Percentiles rank a stretch among this genome's conserved stretches.
These are phyloP conservation scores for Trichoderma lentiforme DNA, from an alignment of 2,329 filamentous ascomycete genomes.

Conservation along the genomic window DNA sequence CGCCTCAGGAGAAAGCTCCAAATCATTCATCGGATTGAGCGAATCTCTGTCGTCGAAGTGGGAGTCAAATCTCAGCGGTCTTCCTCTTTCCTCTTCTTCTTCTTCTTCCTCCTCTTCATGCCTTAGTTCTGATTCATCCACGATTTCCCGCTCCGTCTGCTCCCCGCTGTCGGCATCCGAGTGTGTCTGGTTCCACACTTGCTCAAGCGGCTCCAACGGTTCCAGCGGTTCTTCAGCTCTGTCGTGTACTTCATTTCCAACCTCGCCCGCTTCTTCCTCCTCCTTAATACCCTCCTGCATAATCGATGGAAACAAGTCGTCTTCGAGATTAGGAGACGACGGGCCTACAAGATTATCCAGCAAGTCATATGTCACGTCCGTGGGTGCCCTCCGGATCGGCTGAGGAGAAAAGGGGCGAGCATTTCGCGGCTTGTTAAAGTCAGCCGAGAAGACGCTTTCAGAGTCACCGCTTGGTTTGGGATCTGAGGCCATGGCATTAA, in stretches of 20 bases:
- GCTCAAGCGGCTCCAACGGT: background rate
- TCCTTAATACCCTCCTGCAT: constrained; percentile 18
- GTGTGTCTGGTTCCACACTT: background rate
- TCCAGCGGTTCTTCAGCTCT: background rate
- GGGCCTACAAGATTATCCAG: constrained; percentile 28
- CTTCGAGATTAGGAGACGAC: background rate
- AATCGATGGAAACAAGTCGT: constrained; percentile 19
- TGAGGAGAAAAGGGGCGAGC: constrained; percentile 60
- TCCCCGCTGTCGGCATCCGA: background rate
- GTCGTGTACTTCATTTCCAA: background rate
- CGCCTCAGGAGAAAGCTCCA: constrained; percentile 6
- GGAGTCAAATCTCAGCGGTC: constrained; percentile 16
- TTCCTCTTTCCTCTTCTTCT: constrained; percentile 9
- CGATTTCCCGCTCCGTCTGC: background rate
- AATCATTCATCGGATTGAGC: constrained; percentile 20
- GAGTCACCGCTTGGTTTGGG: constrained; percentile 36
- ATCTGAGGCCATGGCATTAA: constrained; percentile 45
- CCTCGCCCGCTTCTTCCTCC: constrained; percentile 14
- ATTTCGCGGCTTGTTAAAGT: constrained; percentile 52
- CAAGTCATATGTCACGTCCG: constrained; percentile 41
- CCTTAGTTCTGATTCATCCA: background rate
- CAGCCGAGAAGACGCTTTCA: constrained; percentile 52
- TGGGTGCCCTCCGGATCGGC: constrained; percentile 42
- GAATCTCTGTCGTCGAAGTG: constrained; percentile 23
- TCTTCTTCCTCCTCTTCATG: background rate